Percentiles rank a stretch among this genome's conserved stretches.
phyloP scores from a whole-genome alignment of 208 protist genomes.

The Crithidia acanthocephali region DNA sequence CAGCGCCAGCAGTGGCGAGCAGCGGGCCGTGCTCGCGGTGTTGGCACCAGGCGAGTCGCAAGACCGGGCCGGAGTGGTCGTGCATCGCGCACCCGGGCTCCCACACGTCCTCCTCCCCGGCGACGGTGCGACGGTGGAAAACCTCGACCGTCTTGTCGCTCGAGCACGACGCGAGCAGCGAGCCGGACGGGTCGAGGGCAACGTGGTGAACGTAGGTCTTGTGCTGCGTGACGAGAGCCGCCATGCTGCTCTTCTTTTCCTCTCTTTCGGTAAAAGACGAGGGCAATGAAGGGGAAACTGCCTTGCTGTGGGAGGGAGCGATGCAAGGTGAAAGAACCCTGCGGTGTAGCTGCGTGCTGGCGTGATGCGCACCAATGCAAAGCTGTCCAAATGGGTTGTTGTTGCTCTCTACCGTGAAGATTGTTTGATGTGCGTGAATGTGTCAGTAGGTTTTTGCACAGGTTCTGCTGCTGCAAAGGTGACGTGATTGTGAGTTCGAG shows the following conservation, averaged over 20 bases:
- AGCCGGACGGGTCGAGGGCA: conserved; percentile 77
- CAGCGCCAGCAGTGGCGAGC: conserved; percentile 80
- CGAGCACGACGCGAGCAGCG: conserved; percentile 83
- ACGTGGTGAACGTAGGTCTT: conserved; percentile 85
- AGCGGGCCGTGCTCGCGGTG: conserved; percentile 83
- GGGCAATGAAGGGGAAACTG: conserved; percentile 6
- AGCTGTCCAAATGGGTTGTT: too few species aligned
- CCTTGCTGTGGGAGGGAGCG: too few species aligned
- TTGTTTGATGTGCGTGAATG: too few species aligned
- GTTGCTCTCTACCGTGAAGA: too few species aligned
- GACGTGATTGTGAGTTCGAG: too few species aligned
- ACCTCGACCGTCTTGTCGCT: conserved; percentile 89
- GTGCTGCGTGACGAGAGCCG: conserved; percentile 63
- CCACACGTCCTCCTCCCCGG: conserved; percentile 44
- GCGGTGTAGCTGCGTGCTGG: too few species aligned
- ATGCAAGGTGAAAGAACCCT: conserved; percentile 31
- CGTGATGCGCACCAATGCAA: too few species aligned
- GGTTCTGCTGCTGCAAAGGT: too few species aligned
- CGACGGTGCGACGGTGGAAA: conserved; percentile 54
- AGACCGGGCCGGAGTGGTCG: conserved; percentile 81
- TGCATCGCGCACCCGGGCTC: conserved; percentile 63
- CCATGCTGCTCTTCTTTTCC: too few species aligned
- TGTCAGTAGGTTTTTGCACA: too few species aligned
- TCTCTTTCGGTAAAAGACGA: not conserved
- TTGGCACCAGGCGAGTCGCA: conserved; percentile 85